These are phyloP conservation scores for Batkoa obscura DNA, from an alignment of 371 early-diverging fungal genomes.

Conservation along the genomic window DNA sequence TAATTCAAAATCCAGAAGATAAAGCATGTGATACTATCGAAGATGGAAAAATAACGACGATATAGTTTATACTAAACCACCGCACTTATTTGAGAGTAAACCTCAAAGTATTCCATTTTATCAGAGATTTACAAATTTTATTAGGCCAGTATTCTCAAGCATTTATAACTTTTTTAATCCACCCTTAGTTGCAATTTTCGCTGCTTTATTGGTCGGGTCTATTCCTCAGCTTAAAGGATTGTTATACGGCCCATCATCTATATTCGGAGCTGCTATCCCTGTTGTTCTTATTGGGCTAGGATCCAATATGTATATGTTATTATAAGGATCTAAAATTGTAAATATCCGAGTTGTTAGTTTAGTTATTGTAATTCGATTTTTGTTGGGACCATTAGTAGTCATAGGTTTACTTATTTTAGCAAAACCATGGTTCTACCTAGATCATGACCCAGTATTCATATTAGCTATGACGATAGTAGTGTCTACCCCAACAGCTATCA, in stretches of 20 bases:
- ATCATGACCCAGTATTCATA: slow-evolving; percentile 23
- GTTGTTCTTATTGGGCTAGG: slow-evolving; percentile 45
- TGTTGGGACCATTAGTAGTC: slow-evolving; percentile 23
- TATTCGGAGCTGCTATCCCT: slow-evolving; percentile 42
- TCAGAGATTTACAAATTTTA: too few species aligned
- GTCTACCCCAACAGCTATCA: slow-evolving; percentile 28
- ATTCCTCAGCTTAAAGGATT: slow-evolving; percentile 23
- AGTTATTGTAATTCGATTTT: slow-evolving; percentile 7
- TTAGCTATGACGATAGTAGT: slow-evolving; percentile 24
- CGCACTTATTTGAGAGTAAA: too few species aligned
- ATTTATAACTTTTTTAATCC: slow-evolving; percentile 22
- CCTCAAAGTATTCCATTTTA: too few species aligned
- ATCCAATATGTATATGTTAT: slow-evolving; percentile 23
- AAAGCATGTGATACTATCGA: neutral
- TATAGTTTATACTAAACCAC: too few species aligned
- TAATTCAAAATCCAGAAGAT: slow-evolving; percentile 15
- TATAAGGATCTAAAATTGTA: neutral
- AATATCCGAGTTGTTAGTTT: neutral
- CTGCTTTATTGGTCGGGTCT: slow-evolving; percentile 26
- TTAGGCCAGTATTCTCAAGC: too few species aligned
- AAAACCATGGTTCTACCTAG: slow-evolving; percentile 13
- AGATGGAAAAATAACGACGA: too few species aligned
- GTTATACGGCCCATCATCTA: slow-evolving; percentile 21
- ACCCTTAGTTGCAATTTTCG: slow-evolving; percentile 29
- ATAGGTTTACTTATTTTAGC: slow-evolving; percentile 20